Evolutionary conservation across 2,329 filamentous ascomycete genomes (phyloP), one percentile per base, ranked within the genome.

Genomic region (Orbilia ellipsospora): DNA sequence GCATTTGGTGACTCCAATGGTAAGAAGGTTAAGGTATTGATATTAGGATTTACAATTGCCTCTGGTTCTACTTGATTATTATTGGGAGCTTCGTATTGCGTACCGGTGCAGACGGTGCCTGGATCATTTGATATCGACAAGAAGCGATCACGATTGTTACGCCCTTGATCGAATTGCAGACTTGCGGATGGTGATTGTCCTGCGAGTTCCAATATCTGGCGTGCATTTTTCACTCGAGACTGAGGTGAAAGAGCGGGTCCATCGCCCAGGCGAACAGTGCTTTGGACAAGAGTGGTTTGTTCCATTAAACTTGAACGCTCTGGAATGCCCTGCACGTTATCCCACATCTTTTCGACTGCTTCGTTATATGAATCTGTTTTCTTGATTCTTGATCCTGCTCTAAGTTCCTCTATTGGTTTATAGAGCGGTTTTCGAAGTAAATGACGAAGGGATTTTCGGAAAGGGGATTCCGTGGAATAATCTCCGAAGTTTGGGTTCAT

Each of bases 381-480:
- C 1, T 56, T 18, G 52, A 70, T 70, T 2, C 51, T 26, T 7
- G 42, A 20, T 1, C 23, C 50, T 15, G 31, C 10, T 5, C 16
- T 36, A n/a, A 40, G 6, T 5, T n/a, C 20, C 20, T 36, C 44
- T 26, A 52, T 15, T 13, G 51, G 52, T n/a, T 40, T 36, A 28
- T 63, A 70, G 10, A 70, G 16, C 8, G 66, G 66, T 52, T 59
- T 48, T 10, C 54, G 50, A 44, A 70, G 66, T 0, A 59, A 18
- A 4, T 54, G 42, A 28, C 45, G 26, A 8, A 73, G 54, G 0
- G 42, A 54, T 20, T 64, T 16, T n/a, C 52, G 44, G 2, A 65
- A 16, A 36, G 42, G 52, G 20, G 54, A 61, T 6, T 18, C 13
- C 1, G 0, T 13, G 8, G 68, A 54, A 31, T 65, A 45, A 12